Percentiles rank a stretch among this genome's conserved stretches.
Evolutionary conservation across 2,329 filamentous ascomycete species (phyloP).

Genomic region (Sporothrix brunneoviolacea): DNA sequence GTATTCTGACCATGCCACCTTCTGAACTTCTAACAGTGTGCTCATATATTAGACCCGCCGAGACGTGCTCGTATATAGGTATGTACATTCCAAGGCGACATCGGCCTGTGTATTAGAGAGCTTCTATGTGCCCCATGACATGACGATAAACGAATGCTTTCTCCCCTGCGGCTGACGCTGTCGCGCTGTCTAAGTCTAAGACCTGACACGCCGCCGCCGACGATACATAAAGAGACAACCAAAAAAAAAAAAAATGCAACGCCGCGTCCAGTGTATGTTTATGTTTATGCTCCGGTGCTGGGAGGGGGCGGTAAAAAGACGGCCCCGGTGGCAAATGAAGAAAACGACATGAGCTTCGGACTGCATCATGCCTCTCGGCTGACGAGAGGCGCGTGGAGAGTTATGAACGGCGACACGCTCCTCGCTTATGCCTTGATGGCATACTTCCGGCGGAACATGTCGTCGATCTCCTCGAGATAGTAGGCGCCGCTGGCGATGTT

Average conservation of each 20-base stretch:
- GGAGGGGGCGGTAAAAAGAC: neutral
- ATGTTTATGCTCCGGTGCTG: constrained; percentile 12
- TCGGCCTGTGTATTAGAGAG: constrained; percentile 12
- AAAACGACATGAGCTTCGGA: neutral
- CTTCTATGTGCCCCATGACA: constrained; percentile 10
- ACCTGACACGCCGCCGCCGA: no score
- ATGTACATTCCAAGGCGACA: constrained; percentile 10
- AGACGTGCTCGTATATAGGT: constrained; percentile 4
- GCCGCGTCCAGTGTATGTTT: constrained; percentile 13
- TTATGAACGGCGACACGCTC: neutral
- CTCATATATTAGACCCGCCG: constrained; percentile 5
- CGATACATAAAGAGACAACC: neutral
- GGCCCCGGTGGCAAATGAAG: neutral
- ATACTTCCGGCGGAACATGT: constrained; percentile 81
- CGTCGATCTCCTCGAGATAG: constrained; percentile 74
- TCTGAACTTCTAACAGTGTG: no score
- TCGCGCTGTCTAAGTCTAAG: no score
- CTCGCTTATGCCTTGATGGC: constrained; percentile 60
- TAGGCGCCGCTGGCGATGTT: constrained; percentile 63
- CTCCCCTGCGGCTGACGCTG: neutral
- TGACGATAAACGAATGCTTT: neutral
- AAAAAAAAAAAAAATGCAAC: constrained; percentile 8
- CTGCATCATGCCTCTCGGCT: no score
- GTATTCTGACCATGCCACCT: no score
- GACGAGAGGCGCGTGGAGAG: neutral